Conservation (phyloP, 177 flowering plant genomes). For the Vitis hybrid region DNA sequence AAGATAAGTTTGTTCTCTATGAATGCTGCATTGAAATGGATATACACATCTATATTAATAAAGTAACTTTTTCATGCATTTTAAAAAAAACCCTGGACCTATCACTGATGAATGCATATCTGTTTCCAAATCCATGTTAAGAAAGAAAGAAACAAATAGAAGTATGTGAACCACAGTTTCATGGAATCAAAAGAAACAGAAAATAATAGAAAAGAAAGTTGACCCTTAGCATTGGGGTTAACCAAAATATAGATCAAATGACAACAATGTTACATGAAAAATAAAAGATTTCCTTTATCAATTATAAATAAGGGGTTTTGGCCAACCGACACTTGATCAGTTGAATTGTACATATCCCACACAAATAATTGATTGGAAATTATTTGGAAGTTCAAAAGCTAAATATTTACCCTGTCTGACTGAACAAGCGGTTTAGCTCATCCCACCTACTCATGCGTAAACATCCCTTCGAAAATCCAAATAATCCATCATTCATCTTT, state of each 20-base stretch:
- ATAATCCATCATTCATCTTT: conserved; percentile 53
- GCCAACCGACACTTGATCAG: background rate
- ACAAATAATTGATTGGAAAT: conserved; percentile 1
- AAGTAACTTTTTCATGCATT: background rate
- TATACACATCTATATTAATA: background rate
- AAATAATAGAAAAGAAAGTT: too few relatives aligned
- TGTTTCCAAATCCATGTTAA: background rate
- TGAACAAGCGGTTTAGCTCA: conserved; percentile 66
- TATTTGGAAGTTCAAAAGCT: background rate
- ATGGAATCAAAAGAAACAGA: too few relatives aligned
- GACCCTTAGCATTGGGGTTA: too few relatives aligned
- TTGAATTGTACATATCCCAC: background rate
- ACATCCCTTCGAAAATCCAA: conserved; percentile 92
- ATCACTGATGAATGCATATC: background rate
- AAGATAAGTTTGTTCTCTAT: too few relatives aligned
- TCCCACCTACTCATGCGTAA: conserved; percentile 84
- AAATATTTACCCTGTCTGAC: conserved; percentile 58
- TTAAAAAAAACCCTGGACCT: background rate
- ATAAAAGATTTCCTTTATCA: too few relatives aligned
- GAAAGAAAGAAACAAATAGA: background rate
- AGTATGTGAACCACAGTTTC: too few relatives aligned
- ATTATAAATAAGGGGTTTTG: too few relatives aligned
- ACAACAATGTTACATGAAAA: too few relatives aligned
- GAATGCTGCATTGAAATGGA: background rate
- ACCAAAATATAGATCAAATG: too few relatives aligned